Evolutionary conservation across 2,329 filamentous ascomycete species (phyloP).

Genomic region (Nemania bipapillata): DNA sequence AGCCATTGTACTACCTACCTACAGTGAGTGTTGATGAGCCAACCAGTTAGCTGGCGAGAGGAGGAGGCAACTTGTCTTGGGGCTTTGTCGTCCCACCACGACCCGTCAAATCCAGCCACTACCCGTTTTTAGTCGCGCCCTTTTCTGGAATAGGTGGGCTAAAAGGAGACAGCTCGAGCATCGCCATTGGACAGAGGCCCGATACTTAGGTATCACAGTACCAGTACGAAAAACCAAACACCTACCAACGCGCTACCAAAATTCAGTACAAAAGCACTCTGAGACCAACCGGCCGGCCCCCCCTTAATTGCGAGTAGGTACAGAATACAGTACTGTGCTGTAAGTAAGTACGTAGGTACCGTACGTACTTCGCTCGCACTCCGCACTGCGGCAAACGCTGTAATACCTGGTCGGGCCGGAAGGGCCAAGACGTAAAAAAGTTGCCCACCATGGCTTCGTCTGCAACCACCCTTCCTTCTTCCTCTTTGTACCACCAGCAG

Average conservation of each 20-base stretch:
- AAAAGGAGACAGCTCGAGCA: conserved; percentile 17
- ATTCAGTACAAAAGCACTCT: conserved; percentile 8
- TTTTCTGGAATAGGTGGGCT: conserved; percentile 29
- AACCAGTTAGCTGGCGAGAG: not conserved
- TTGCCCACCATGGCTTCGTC: conserved; percentile 53
- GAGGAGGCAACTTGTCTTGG: not conserved
- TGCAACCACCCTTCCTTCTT: conserved; percentile 50
- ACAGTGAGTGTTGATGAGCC: not conserved
- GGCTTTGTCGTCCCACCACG: conserved; percentile 29
- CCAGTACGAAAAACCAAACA: conserved; percentile 16
- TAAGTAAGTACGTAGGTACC: not conserved
- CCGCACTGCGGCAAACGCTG: conserved; percentile 1
- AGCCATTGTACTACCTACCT: not conserved
- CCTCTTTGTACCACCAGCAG: conserved; percentile 45
- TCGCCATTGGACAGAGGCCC: conserved; percentile 29
- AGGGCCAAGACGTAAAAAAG: conserved; percentile 29
- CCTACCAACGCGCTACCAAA: not conserved
- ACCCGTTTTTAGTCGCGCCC: conserved; percentile 25
- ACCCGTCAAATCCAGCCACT: conserved; percentile 30
- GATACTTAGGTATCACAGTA: conserved; percentile 11
- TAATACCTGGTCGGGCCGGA: conserved; percentile 21
- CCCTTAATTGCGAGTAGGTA: conserved; percentile 6
- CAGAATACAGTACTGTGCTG: not conserved
- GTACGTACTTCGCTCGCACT: conserved; percentile 3
- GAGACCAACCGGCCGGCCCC: conserved; percentile 23